phyloP scores from a whole-genome alignment of 176 grass and related monocot genomes.

The Avena atlantica region DNA sequence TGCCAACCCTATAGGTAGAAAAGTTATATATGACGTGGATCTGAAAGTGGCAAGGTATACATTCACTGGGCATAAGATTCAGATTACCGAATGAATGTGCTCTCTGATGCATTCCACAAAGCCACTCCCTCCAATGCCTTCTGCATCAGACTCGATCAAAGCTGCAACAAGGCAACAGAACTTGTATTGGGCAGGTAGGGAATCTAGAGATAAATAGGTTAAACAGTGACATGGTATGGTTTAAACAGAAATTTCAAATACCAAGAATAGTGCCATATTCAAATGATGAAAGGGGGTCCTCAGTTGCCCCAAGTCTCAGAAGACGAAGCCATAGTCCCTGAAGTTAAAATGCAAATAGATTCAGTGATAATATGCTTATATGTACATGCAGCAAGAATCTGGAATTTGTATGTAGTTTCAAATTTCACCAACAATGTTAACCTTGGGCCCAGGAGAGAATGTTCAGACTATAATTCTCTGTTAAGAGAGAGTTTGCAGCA shows the following conservation, averaged over 20 bases:
- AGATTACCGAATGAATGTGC: slow-evolving; percentile 93
- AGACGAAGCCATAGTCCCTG: slow-evolving; percentile 98
- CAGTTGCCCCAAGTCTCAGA: slow-evolving; percentile 94
- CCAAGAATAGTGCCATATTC: slow-evolving; percentile 99
- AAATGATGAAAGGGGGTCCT: slow-evolving; percentile 99
- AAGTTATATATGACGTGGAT: slow-evolving; percentile 42
- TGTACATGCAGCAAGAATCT: slow-evolving; percentile 17
- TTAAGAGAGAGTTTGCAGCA: slow-evolving; percentile 33
- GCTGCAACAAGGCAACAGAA: slow-evolving; percentile 65
- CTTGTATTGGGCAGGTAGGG: slow-evolving; percentile 33
- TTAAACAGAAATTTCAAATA: slow-evolving; percentile 56
- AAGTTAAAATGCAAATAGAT: slow-evolving; percentile 34
- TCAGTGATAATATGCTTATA: slow-evolving; percentile 41
- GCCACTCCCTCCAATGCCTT: slow-evolving; percentile 98
- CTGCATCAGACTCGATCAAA: slow-evolving; percentile 98
- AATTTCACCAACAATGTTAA: slow-evolving; percentile 7
- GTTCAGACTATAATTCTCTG: slow-evolving; percentile 16
- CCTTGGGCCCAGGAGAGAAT: slow-evolving; percentile 7
- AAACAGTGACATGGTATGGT: slow-evolving; percentile 19
- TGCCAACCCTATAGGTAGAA: slow-evolving; percentile 88
- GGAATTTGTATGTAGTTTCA: slow-evolving; percentile 1
- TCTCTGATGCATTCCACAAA: slow-evolving; percentile 99
- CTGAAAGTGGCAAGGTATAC: slow-evolving; percentile 28
- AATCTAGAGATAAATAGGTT: slow-evolving; percentile 25
- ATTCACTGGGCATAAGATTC: slow-evolving; percentile 37